Evolutionary conservation across 192 early-diverging fungal genomes (phyloP).

Genomic region (Coemansia sp.): DNA sequence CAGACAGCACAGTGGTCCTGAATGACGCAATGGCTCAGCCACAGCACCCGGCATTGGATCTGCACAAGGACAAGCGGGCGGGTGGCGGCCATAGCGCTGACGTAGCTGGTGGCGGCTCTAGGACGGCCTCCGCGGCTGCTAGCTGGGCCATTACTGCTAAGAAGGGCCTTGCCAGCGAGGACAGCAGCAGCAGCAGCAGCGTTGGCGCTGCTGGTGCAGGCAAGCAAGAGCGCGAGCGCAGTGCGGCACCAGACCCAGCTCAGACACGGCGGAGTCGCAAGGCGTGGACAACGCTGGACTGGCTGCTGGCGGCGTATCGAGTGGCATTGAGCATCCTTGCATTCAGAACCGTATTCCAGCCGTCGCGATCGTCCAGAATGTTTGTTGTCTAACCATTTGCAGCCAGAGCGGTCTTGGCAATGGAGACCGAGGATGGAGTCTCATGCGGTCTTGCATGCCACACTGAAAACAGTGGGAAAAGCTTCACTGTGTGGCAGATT

Average conservation of each 20-base stretch:
- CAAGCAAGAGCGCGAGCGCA: slow-evolving; percentile 5
- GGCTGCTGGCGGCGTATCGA: slow-evolving; percentile 43
- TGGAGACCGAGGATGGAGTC: neutral
- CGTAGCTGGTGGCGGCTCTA: neutral
- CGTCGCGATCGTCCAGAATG: slow-evolving; percentile 26
- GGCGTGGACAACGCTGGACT: slow-evolving; percentile 45
- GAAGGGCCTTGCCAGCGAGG: neutral
- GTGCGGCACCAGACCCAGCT: neutral
- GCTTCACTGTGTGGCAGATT: too few relatives aligned
- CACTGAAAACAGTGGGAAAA: too few relatives aligned
- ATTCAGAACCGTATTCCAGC: slow-evolving; percentile 36
- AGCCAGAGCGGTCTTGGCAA: slow-evolving; percentile 1
- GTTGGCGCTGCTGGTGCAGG: neutral
- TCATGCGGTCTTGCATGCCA: too few relatives aligned
- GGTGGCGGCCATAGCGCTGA: neutral
- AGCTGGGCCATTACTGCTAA: neutral
- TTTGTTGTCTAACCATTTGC: slow-evolving; percentile 8
- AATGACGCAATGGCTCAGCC: slow-evolving; percentile 12
- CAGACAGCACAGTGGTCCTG: neutral
- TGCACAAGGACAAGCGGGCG: neutral
- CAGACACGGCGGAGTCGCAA: slow-evolving; percentile 11
- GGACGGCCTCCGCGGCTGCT: neutral
- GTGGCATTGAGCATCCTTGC: slow-evolving; percentile 42
- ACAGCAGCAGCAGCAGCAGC: neutral
- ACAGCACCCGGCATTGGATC: neutral